Evolutionary conservation across 306 rosid genomes (phyloP), one percentile per base, ranked within the genome.

Genomic region (Echinosophora koreensis): DNA sequence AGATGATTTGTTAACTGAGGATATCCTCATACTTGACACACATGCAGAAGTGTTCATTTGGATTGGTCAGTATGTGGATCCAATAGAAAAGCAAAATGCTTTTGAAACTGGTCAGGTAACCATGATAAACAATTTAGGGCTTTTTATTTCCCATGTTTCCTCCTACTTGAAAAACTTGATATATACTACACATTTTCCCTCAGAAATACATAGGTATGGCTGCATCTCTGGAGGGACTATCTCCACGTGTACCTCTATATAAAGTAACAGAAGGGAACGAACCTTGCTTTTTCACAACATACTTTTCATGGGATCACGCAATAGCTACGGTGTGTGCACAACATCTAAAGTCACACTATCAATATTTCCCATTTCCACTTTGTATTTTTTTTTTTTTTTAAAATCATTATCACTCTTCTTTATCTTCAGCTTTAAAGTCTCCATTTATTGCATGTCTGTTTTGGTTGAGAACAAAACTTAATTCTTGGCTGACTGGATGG

Each of bases 231-330:
- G 98, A 95, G 69, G 98, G 96, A 57, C 81, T 90, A 79, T 82
- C 97, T 83, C 90, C 91, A 78, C 79, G 55, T 16, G 97, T 90
- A 34, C 97, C 98, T 42, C 74, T 95, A 50, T 95, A 89, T 84
- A 92, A 90, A 89, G 88, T 92, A 66, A 89, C 97, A 5, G 98
- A 95, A 90, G 98, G 97, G 81, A 90, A 92, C 30, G 98, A 95
- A 83, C 97, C 98, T 50, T 88, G 97, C 90, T 95, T 95, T 89
- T 95, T 95, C 86, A 95, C 98, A 32, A 83, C 96, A 57, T 90
- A 90, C 96, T 95, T 95, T 71, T 86, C 92, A 60, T 95, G 98
- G 98, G 98, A 95, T 82, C 82, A 80, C 27, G 66, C 87, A 32
- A 95, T 86, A 86, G 93, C 97, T 59, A 49, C 44, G 84, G 98